Evolutionary conservation across 2,329 filamentous ascomycete genomes (phyloP).

Genomic region (Sporothrix sp.): DNA sequence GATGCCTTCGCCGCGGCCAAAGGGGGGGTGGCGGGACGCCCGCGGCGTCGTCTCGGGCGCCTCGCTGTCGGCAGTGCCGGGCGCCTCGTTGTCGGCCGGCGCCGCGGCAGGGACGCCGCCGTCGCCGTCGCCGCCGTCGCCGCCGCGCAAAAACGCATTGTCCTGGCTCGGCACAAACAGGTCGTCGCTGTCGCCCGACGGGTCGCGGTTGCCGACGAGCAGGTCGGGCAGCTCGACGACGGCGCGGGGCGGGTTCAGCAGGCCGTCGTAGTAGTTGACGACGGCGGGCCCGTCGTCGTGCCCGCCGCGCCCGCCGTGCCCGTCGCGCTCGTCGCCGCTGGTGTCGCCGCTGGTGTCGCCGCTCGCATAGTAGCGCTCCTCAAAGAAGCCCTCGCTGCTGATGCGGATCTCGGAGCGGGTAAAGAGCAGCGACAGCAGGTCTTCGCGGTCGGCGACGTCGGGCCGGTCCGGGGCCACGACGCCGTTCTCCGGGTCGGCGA

Average conservation of each 20-base stretch:
- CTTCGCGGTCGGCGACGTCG: slow-evolving; percentile 30
- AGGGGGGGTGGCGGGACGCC: background rate
- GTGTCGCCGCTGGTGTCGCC: slow-evolving; percentile 12
- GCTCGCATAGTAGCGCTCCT: background rate
- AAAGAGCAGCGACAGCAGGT: slow-evolving; percentile 31
- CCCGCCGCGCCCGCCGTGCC: slow-evolving; percentile 15
- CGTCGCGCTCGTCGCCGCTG: slow-evolving; percentile 17
- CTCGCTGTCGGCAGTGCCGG: background rate
- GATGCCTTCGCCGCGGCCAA: background rate
- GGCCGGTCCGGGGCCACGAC: slow-evolving; percentile 50
- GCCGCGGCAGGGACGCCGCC: background rate
- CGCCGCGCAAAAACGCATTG: background rate
- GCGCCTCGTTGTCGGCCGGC: background rate
- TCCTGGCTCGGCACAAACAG: slow-evolving; percentile 5
- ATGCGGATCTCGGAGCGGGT: slow-evolving; percentile 19
- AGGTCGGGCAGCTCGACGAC: slow-evolving; percentile 35
- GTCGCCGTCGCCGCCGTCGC: slow-evolving; percentile 1
- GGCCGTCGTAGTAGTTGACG: slow-evolving; percentile 33
- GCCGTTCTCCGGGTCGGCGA: slow-evolving; percentile 47
- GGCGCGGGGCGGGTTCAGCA: slow-evolving; percentile 37
- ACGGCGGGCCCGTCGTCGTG: slow-evolving; percentile 22
- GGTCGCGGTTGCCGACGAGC: slow-evolving; percentile 21
- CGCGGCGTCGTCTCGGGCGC: background rate
- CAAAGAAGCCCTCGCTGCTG: background rate
- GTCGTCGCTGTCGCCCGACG: background rate